phyloP scores from a whole-genome alignment of 2,329 filamentous ascomycete genomes.

The Aschersonia sp. region DNA sequence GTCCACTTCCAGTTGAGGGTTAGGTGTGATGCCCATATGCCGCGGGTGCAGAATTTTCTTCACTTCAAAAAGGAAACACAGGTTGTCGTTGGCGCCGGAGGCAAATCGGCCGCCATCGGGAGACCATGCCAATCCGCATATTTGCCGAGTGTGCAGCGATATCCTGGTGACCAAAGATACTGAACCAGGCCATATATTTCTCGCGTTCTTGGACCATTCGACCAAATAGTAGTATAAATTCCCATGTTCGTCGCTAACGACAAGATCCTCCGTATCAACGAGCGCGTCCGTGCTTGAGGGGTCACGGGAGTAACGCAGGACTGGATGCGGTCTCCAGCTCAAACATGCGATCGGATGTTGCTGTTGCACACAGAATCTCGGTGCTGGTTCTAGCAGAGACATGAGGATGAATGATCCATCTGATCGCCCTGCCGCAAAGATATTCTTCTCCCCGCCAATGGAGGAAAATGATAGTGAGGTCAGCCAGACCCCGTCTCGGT shows the following conservation, averaged over 20 bases:
- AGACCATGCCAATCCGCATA: conserved; percentile 89
- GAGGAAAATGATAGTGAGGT: conserved; percentile 91
- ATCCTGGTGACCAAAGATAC: conserved; percentile 68
- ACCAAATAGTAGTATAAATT: conserved; percentile 78
- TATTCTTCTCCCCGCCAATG: conserved; percentile 53
- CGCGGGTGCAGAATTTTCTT: conserved; percentile 33
- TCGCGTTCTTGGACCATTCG: conserved; percentile 64
- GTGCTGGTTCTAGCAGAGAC: conserved; percentile 54
- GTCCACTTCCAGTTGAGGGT: too few relatives aligned
- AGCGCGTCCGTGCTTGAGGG: conserved; percentile 28
- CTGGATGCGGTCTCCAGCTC: conserved; percentile 57
- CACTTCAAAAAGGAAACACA: conserved; percentile 67
- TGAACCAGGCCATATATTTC: conserved; percentile 59
- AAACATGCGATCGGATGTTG: conserved; percentile 63
- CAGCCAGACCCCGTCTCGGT: conserved; percentile 33
- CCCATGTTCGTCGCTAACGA: conserved; percentile 74
- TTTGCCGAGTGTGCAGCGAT: conserved; percentile 68
- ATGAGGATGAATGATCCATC: conserved; percentile 64
- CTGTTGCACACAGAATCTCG: conserved; percentile 63
- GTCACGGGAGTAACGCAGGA: conserved; percentile 35
- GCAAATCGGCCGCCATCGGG: conserved; percentile 62
- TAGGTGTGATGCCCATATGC: conserved; percentile 1
- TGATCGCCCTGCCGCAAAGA: conserved; percentile 73
- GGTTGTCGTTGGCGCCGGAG: conserved; percentile 85
- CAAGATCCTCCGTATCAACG: conserved; percentile 64